phyloP scores from a whole-genome alignment of 768 basidiomycete species.

The Lactarius hatsudake region DNA sequence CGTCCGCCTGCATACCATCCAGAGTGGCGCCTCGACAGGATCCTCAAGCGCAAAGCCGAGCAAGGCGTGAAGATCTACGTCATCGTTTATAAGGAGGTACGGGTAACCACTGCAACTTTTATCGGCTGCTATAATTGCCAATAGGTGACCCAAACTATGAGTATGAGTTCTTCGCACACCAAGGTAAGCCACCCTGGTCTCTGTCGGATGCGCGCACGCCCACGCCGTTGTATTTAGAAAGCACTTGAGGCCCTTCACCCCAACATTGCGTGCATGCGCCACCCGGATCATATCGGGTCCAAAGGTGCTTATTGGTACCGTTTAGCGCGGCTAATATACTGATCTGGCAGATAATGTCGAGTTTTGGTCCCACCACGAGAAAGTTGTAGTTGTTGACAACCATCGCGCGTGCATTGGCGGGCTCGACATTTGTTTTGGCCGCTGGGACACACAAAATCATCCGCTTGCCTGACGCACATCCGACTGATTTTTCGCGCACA shows the following conservation, averaged over 20 bases:
- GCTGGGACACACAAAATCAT: constrained; percentile 92
- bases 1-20: constrained; percentile 84
- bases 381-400: constrained; percentile 88
- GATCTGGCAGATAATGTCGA: constrained; percentile 58
- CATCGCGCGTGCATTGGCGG: constrained; percentile 87
- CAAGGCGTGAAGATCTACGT: constrained; percentile 91
- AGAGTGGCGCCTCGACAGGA: constrained; percentile 84
- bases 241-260: constrained; percentile 79
- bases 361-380: constrained; percentile 94
- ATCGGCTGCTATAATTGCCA: not conserved
- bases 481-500: constrained; percentile 74
- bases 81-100: constrained; percentile 92
- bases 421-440: constrained; percentile 93
- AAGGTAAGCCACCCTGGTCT: constrained; percentile 43
- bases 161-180: constrained; percentile 82
- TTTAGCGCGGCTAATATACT: not conserved
- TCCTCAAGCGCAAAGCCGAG: constrained; percentile 85
- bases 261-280: constrained; percentile 86
- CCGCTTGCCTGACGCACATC: constrained; percentile 92
- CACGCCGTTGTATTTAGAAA: constrained; percentile 40
- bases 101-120: not conserved
- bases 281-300: constrained; percentile 85
- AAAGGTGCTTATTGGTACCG: constrained; percentile 44
- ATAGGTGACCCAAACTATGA: constrained; percentile 88
- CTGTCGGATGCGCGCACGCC: not conserved